These are phyloP conservation scores for Cyclanthera cordifolia DNA, from an alignment of 306 rosid genomes.

Conservation along the genomic window DNA sequence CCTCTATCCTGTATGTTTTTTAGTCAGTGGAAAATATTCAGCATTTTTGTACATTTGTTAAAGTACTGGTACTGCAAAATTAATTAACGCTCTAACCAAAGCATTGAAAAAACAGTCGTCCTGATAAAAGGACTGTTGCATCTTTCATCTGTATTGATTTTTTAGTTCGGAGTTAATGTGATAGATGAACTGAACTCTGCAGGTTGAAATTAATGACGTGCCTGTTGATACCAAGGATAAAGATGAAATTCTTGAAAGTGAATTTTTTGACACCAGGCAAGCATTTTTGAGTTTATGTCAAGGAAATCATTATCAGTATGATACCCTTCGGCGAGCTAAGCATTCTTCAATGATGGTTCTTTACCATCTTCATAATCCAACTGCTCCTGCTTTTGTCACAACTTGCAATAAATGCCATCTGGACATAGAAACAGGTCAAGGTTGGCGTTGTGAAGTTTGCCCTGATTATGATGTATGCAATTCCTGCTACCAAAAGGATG, in stretches of 20 bases:
- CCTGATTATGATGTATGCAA: slow-evolving; percentile 93
- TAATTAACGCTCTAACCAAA: neutral
- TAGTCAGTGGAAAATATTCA: neutral
- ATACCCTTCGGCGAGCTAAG: slow-evolving; percentile 91
- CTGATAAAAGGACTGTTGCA: neutral
- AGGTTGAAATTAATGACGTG: slow-evolving; percentile 66
- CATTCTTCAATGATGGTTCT: slow-evolving; percentile 99
- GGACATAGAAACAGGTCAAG: slow-evolving; percentile 93
- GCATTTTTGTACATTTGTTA: slow-evolving; percentile 1
- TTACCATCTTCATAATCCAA: slow-evolving; percentile 96
- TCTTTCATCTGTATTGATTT: neutral
- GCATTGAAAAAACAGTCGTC: neutral
- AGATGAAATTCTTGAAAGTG: slow-evolving; percentile 97
- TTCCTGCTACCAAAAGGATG: slow-evolving; percentile 81
- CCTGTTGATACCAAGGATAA: slow-evolving; percentile 77
- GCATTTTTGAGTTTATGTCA: slow-evolving; percentile 97
- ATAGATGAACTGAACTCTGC: slow-evolving; percentile 16
- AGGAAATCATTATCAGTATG: slow-evolving; percentile 97
- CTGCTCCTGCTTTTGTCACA: slow-evolving; percentile 86
- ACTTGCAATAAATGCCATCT: slow-evolving; percentile 66
- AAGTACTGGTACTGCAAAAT: neutral
- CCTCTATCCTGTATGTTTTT: slow-evolving; percentile 41
- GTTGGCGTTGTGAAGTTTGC: slow-evolving; percentile 97
- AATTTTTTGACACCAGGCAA: slow-evolving; percentile 96
- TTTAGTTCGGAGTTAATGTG: slow-evolving; percentile 4